These are phyloP conservation scores for Aspergillus ruber DNA, from an alignment of 2,329 filamentous ascomycete genomes.

Conservation along the genomic window DNA sequence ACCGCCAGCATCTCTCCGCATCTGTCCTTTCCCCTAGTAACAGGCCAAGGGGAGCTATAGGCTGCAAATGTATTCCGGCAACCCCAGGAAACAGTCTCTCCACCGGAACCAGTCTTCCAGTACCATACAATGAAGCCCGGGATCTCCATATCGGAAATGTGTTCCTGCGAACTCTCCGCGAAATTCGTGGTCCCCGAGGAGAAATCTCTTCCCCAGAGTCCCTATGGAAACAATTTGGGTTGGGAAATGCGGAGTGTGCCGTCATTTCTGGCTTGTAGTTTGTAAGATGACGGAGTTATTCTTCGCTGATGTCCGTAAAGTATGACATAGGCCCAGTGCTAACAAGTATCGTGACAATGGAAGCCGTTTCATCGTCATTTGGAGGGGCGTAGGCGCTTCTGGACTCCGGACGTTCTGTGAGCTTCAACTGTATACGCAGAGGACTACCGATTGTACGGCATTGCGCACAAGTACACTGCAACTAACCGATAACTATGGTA, in stretches of 20 bases:
- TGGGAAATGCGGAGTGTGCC: not conserved
- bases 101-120: not conserved
- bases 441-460: no score
- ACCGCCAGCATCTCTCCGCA: slow-evolving; percentile 10
- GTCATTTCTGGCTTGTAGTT: not conserved
- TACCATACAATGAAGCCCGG: no score
- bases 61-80: slow-evolving; percentile 12
- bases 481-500: no score
- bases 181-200: not conserved
- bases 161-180: not conserved
- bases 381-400: not conserved
- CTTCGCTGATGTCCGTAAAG: no score
- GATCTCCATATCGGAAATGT: not conserved
- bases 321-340: not conserved
- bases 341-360: not conserved
- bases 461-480: no score
- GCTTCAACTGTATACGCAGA: no score
- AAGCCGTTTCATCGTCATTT: not conserved
- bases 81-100: slow-evolving; percentile 1
- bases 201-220: not conserved
- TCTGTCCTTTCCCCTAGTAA: slow-evolving; percentile 1
- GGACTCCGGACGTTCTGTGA: not conserved
- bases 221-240: not conserved
- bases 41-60: not conserved
- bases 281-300: not conserved